Evolutionary conservation across 2,329 filamentous ascomycete genomes (phyloP), one percentile per base, ranked within the genome.

Genomic region (Pseudocercospora musae): DNA sequence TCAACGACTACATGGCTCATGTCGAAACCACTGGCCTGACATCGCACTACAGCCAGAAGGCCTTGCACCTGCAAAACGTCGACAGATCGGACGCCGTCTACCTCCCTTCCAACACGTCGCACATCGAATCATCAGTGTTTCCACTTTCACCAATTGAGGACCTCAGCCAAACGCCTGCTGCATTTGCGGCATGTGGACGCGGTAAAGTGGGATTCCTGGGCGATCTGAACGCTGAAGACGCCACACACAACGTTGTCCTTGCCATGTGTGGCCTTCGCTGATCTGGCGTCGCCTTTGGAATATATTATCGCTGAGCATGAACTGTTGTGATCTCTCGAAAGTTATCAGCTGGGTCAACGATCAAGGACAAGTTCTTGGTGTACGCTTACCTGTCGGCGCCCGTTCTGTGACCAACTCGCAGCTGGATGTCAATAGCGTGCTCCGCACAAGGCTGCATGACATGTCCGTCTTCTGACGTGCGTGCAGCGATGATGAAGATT

Each of bases 21-120:
- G 46, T 65, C 20, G 48, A 66, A n/a, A 65, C 46, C 13, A 40
- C 21, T 11, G 59, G 37, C 6, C 23, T 69, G 49, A 42, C 27
- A 8, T n/a, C 57, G 15, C 48, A 57, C 23, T 70, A 69, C 53
- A 70, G 68, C 40, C 67, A 66, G 56, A 64, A 69, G 31, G 68
- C 68, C 18, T 48, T 66, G 4, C 65, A 70, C 50, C 57, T 69
- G 10, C 33, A 33, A 9, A 62, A 67, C 27, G 66, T 70, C n/a
- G 40, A 57, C 4, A 31, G 37, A 6, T 31, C 18, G 15, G 60
- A 70, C 31, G 66, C 65, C 11, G 55, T 68, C 21, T 69, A 69
- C 42, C 59, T 70, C 31, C 66, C 68, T n/a, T 13, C 44, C 8
- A 53, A 33, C 4, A 25, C 50, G 10, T 66, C 65, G 9, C 58